Percentiles rank a stretch among this genome's conserved stretches.
phyloP scores from a whole-genome alignment of 371 early-diverging fungal species.

The Mucor saturninus region DNA sequence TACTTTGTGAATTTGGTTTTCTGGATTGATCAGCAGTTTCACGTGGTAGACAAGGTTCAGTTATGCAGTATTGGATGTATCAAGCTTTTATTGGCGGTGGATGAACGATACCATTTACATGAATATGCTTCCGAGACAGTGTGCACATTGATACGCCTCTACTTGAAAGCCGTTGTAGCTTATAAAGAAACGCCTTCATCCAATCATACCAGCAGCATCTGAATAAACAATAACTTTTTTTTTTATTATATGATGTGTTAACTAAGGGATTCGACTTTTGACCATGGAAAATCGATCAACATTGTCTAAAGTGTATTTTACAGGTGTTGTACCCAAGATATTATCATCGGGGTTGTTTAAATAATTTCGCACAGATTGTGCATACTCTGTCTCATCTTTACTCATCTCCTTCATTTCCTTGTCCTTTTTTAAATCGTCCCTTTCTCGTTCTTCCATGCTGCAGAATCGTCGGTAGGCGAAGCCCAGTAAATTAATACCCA shows the following conservation, averaged over 20 bases:
- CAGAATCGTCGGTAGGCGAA: slow-evolving; percentile 70
- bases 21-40: slow-evolving; percentile 57
- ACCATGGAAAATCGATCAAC: slow-evolving; percentile 92
- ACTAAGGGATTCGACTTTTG: slow-evolving; percentile 85
- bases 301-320: slow-evolving; percentile 75
- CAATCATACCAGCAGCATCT: neutral
- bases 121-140: slow-evolving; percentile 62
- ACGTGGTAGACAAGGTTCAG: slow-evolving; percentile 57
- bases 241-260: no score
- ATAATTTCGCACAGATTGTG: slow-evolving; percentile 26
- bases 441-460: slow-evolving; percentile 64
- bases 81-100: slow-evolving; percentile 55
- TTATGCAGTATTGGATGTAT: slow-evolving; percentile 53
- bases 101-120: slow-evolving; percentile 67
- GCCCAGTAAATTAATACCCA: slow-evolving; percentile 74
- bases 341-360: slow-evolving; percentile 49
- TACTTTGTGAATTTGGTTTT: slow-evolving; percentile 51
- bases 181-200: slow-evolving; percentile 60
- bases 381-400: slow-evolving; percentile 60
- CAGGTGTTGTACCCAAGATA: slow-evolving; percentile 39
- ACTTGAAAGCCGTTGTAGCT: slow-evolving; percentile 65
- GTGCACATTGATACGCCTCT: slow-evolving; percentile 57
- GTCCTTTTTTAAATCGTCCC: slow-evolving; percentile 49
- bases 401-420: slow-evolving; percentile 56
- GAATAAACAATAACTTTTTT: neutral